Conservation (phyloP, 768 basidiomycete genomes). For the Tephrocybe sp. region DNA sequence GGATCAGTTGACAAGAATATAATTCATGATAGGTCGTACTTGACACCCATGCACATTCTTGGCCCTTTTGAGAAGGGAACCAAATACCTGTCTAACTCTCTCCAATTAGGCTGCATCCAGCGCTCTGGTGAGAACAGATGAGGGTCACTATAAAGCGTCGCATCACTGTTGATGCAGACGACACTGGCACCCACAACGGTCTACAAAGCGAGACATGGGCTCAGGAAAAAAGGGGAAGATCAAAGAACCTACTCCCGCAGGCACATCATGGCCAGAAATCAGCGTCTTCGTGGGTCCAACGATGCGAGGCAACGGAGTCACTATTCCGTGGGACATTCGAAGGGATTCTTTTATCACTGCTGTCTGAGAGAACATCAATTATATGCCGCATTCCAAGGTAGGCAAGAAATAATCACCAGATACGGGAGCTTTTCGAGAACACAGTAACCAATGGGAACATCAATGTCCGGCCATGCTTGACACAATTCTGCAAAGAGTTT, state of each 20-base stretch:
- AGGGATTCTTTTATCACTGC: slow-evolving; percentile 49
- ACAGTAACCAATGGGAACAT: slow-evolving; percentile 22
- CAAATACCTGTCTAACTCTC: slow-evolving; percentile 33
- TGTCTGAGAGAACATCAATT: slow-evolving; percentile 27
- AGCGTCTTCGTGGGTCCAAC: slow-evolving; percentile 32
- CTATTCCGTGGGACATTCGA: slow-evolving; percentile 40
- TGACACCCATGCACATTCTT: slow-evolving; percentile 42
- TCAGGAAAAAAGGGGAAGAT: not conserved
- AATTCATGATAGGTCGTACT: slow-evolving; percentile 24
- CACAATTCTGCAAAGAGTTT: slow-evolving; percentile 32
- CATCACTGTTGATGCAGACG: slow-evolving; percentile 36
- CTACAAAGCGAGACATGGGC: slow-evolving; percentile 25
- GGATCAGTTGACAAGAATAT: not conserved
- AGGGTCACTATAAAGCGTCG: slow-evolving; percentile 35
- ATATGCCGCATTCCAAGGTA: not conserved
- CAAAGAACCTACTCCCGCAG: slow-evolving; percentile 30
- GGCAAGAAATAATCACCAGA: slow-evolving; percentile 29
- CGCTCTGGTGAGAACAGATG: slow-evolving; percentile 38
- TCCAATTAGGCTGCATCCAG: slow-evolving; percentile 34
- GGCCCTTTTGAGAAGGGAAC: slow-evolving; percentile 44
- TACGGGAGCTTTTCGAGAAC: slow-evolving; percentile 41
- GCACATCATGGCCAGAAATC: slow-evolving; percentile 35
- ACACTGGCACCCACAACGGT: slow-evolving; percentile 39
- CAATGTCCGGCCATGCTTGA: slow-evolving; percentile 33
- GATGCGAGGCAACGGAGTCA: slow-evolving; percentile 40